Evolutionary conservation across 805 yeast species (phyloP).

Genomic region (Hanseniaspora osmophila): DNA sequence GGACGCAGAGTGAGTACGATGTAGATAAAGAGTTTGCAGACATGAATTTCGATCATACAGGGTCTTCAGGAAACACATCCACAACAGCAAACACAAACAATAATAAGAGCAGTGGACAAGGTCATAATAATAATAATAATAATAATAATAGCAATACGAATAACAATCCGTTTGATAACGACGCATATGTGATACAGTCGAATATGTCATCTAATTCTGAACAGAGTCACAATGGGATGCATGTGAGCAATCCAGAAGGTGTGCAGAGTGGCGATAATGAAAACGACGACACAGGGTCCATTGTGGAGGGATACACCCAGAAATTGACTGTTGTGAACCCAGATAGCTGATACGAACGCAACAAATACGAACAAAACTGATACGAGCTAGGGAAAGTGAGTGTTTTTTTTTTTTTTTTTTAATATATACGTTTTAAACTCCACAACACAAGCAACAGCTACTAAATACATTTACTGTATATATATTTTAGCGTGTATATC

Average conservation of each 20-base stretch:
- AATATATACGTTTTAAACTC: no score
- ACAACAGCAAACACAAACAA: not conserved
- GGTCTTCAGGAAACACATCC: not conserved
- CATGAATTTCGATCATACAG: constrained; percentile 2
- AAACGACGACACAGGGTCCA: constrained; percentile 12
- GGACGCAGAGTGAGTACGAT: constrained; percentile 4
- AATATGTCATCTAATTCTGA: no score
- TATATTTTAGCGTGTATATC: no score
- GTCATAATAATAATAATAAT: not conserved
- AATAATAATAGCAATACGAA: not conserved
- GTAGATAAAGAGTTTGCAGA: constrained; percentile 5
- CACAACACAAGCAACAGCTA: no score
- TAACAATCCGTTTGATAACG: not conserved
- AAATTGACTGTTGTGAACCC: not conserved
- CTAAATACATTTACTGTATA: no score
- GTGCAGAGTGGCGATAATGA: no score
- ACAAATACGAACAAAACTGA: no score
- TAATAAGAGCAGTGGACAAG: no score
- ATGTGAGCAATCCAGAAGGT: no score
- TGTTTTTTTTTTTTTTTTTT: no score
- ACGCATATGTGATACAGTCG: not conserved
- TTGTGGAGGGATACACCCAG: not conserved
- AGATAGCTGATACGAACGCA: not conserved
- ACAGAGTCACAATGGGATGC: no score
- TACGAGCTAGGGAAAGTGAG: no score